Evolutionary conservation across 2,329 filamentous ascomycete species (phyloP).

Genomic region (Phaeosphaeria sp.): DNA sequence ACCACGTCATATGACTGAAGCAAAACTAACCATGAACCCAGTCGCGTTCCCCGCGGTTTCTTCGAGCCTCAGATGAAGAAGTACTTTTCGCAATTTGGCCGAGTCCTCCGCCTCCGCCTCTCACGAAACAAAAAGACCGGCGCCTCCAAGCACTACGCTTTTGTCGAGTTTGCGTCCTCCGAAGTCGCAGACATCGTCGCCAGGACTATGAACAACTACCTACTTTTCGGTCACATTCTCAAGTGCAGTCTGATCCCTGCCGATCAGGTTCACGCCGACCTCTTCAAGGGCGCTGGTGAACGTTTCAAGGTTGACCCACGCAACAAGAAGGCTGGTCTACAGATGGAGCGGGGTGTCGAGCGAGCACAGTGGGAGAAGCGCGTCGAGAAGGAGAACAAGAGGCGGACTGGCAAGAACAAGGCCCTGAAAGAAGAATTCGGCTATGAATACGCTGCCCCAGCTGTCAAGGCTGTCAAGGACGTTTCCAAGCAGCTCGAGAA

Average conservation of each 20-base stretch:
- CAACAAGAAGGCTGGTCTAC: conserved; percentile 82
- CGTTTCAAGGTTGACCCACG: conserved; percentile 89
- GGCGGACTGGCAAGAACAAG: conserved; percentile 71
- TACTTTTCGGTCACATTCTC: conserved; percentile 91
- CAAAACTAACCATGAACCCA: conserved; percentile 31
- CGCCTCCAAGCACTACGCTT: conserved; percentile 90
- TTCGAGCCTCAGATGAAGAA: conserved; percentile 94
- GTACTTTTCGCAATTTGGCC: conserved; percentile 94
- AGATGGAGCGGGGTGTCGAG: conserved; percentile 74
- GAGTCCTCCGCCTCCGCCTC: conserved; percentile 78
- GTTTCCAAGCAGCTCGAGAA: conserved; percentile 41
- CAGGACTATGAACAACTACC: conserved; percentile 97
- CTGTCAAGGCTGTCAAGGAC: conserved; percentile 68
- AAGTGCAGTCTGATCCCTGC: conserved; percentile 82
- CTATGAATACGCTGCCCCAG: conserved; percentile 81
- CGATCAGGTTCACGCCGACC: conserved; percentile 77
- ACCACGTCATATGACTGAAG: background rate
- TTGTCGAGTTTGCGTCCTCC: conserved; percentile 81
- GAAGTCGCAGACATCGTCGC: conserved; percentile 91
- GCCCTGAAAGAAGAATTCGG: conserved; percentile 80
- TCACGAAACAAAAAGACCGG: conserved; percentile 93
- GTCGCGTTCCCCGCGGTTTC: conserved; percentile 90
- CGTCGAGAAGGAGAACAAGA: conserved; percentile 74
- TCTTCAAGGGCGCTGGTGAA: conserved; percentile 90
- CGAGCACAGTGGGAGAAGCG: conserved; percentile 81